Conservation (phyloP, 768 basidiomycete genomes). For the Suillus sp. region DNA sequence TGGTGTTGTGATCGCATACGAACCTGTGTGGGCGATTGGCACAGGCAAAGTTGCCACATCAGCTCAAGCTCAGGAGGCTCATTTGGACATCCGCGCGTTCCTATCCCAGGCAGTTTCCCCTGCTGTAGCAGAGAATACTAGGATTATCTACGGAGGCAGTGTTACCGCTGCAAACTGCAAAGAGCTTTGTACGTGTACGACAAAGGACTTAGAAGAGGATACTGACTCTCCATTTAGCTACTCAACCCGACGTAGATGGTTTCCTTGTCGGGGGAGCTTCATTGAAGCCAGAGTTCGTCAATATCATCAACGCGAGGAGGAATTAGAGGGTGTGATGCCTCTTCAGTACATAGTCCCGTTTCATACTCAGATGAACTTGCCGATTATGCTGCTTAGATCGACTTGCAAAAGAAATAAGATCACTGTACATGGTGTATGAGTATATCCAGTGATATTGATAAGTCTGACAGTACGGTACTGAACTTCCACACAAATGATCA, state of each 20-base stretch:
- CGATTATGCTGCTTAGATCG: not conserved
- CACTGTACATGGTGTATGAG: not conserved
- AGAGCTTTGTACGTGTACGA: conserved; percentile 70
- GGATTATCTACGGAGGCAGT: conserved; percentile 96
- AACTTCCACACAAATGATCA: not conserved
- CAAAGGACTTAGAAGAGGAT: not conserved
- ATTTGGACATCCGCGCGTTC: conserved; percentile 79
- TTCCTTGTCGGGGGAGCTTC: conserved; percentile 99
- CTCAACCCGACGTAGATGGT: conserved; percentile 86
- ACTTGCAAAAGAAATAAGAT: not conserved
- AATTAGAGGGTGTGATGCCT: conserved; percentile 13
- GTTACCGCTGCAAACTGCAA: conserved; percentile 87
- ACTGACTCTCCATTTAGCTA: conserved; percentile 44
- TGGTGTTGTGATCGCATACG: conserved; percentile 92
- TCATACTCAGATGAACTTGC: not conserved
- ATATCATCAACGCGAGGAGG: conserved; percentile 79
- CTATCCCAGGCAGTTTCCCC: conserved; percentile 64
- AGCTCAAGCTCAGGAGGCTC: conserved; percentile 91
- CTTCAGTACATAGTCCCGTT: not conserved
- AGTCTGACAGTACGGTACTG: not conserved
- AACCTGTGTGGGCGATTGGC: conserved; percentile 98
- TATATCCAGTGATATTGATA: not conserved
- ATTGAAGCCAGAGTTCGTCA: conserved; percentile 93
- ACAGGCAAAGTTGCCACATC: conserved; percentile 95
- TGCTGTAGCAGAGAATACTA: conserved; percentile 67